phyloP scores from a whole-genome alignment of 2,329 filamentous ascomycete genomes.

The Coccinonectria pachysandricola region DNA sequence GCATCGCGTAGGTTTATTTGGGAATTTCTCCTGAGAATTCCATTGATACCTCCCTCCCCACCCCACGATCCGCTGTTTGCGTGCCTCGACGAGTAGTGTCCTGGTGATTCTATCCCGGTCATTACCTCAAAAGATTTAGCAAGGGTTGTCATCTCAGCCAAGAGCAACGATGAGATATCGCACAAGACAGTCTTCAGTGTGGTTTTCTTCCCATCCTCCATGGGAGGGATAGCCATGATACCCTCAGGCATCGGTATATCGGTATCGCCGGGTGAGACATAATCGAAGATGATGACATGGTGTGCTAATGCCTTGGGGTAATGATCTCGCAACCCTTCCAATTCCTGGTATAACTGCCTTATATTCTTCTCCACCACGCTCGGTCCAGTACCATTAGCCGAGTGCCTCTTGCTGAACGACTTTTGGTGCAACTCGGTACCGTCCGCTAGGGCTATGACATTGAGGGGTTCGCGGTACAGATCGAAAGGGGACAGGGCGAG shows the following conservation, averaged over 20 bases:
- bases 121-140: slow-evolving; percentile 64
- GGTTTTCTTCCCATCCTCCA: slow-evolving; percentile 58
- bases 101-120: slow-evolving; percentile 69
- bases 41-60: slow-evolving; percentile 27
- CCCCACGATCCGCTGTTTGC: slow-evolving; percentile 33
- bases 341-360: slow-evolving; percentile 51
- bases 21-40: slow-evolving; percentile 41
- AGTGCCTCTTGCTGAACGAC: slow-evolving; percentile 44
- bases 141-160: slow-evolving; percentile 66
- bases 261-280: slow-evolving; percentile 36
- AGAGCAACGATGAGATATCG: slow-evolving; percentile 61
- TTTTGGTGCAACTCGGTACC: slow-evolving; percentile 54
- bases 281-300: slow-evolving; percentile 72
- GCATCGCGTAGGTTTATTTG: slow-evolving; percentile 36
- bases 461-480: slow-evolving; percentile 72
- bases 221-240: slow-evolving; percentile 59
- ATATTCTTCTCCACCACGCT: slow-evolving; percentile 47
- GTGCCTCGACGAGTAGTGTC: slow-evolving; percentile 33
- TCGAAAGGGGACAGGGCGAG: slow-evolving; percentile 80
- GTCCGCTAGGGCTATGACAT: slow-evolving; percentile 77
- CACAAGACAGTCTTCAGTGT: slow-evolving; percentile 76
- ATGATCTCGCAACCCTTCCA: slow-evolving; percentile 59
- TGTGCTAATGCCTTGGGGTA: slow-evolving; percentile 71
- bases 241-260: slow-evolving; percentile 53
- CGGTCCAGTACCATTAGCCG: slow-evolving; percentile 37